Percentiles rank a stretch among this genome's conserved stretches.
phyloP scores from a whole-genome alignment of 345 rosid genomes.

The Arabis hirsuta region DNA sequence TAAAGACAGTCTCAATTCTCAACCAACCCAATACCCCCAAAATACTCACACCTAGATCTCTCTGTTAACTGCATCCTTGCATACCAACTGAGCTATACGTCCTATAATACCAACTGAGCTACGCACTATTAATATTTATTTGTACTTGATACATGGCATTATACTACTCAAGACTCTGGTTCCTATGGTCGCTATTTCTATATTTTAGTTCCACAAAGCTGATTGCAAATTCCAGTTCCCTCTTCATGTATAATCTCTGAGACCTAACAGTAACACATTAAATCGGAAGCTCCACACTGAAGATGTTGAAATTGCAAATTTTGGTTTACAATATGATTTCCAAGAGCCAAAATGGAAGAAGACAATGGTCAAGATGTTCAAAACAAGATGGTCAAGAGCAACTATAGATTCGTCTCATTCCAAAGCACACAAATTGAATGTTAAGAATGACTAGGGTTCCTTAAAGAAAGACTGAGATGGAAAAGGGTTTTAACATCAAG shows the following conservation, averaged over 20 bases:
- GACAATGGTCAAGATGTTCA: neutral
- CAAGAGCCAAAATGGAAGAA: neutral
- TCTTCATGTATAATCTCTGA: neutral
- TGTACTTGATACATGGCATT: neutral
- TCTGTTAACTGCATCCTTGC: neutral
- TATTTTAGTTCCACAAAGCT: neutral
- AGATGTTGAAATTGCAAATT: neutral
- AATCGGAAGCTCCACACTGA: neutral
- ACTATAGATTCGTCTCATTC: neutral
- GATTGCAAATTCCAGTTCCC: neutral
- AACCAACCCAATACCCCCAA: conserved; percentile 14
- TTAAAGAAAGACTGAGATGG: too few relatives aligned
- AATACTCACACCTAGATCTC: neutral
- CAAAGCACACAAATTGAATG: neutral
- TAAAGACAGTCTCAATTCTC: conserved; percentile 1
- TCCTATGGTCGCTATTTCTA: neutral
- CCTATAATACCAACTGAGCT: neutral
- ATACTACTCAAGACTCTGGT: conserved; percentile 8
- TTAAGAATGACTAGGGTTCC: neutral
- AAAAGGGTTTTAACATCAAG: neutral
- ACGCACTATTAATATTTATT: neutral
- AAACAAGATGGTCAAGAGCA: neutral
- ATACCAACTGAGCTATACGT: neutral
- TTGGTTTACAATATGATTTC: neutral
- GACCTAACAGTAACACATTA: neutral